Percentiles rank a stretch among this genome's conserved stretches.
These are phyloP conservation scores for Coniochaeta hoffmannii DNA, from an alignment of 2,329 filamentous ascomycete genomes.

Conservation along the genomic window DNA sequence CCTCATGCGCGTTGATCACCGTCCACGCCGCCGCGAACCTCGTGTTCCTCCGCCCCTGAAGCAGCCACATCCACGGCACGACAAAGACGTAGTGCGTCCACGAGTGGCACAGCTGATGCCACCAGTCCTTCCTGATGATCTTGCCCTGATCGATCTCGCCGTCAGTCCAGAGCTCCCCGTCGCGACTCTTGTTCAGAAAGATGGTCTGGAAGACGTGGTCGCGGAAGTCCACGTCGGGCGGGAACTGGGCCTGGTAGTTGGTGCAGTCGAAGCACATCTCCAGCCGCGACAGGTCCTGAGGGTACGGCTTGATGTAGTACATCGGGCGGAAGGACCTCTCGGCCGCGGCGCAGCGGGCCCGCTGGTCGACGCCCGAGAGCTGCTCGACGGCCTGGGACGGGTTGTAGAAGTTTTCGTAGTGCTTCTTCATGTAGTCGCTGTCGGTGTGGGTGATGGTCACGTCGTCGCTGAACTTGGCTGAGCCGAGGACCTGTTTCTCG, in stretches of 20 bases:
- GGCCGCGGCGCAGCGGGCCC: constrained; percentile 5
- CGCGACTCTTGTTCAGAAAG: constrained; percentile 52
- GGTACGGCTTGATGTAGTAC: constrained; percentile 58
- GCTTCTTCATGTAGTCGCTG: constrained; percentile 54
- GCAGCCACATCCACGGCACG: constrained; percentile 64
- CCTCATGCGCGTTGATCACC: constrained; percentile 58
- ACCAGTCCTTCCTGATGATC: constrained; percentile 58
- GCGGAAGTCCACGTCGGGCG: constrained; percentile 7
- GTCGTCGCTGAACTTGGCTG: constrained; percentile 62
- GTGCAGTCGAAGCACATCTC: constrained; percentile 71
- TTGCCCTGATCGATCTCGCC: constrained; percentile 51
- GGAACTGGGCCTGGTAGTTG: constrained; percentile 69
- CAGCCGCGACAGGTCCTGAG: constrained; percentile 46
- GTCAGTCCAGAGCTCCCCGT: constrained; percentile 48
- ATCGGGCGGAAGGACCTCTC: constrained; percentile 45
- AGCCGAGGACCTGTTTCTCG: constrained; percentile 62
- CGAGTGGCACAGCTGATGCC: constrained; percentile 59
- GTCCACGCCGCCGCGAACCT: constrained; percentile 63
- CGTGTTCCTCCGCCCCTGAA: constrained; percentile 58
- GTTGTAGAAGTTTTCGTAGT: constrained; percentile 59
- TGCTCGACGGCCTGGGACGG: constrained; percentile 12
- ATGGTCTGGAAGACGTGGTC: constrained; percentile 63
- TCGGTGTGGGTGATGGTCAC: constrained; percentile 65
- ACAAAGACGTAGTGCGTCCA: constrained; percentile 58
- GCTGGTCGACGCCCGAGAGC: constrained; percentile 6